These are phyloP conservation scores for Myotisia sp. DNA, from an alignment of 2,329 filamentous ascomycete species.

Conservation along the genomic window DNA sequence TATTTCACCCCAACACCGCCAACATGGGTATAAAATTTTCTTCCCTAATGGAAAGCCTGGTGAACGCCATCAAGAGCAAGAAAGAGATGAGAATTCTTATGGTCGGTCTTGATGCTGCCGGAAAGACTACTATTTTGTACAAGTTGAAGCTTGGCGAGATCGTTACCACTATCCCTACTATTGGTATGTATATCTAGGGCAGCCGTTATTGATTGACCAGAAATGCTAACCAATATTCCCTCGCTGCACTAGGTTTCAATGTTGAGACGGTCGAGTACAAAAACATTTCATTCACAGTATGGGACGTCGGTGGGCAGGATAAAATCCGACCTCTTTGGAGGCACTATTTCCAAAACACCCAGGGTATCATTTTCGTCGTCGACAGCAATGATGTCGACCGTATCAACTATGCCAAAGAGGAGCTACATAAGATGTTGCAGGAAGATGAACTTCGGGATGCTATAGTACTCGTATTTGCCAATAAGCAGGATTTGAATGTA, in stretches of 20 bases:
- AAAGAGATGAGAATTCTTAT: constrained; percentile 99
- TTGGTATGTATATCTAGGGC: constrained; percentile 63
- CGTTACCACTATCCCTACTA: constrained; percentile 97
- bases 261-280: constrained; percentile 99
- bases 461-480: constrained; percentile 92
- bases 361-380: constrained; percentile 99
- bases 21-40: constrained; percentile 98
- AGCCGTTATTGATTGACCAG: background rate
- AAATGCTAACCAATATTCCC: no score
- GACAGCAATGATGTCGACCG: constrained; percentile 98
- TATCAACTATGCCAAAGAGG: constrained; percentile 91
- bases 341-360: constrained; percentile 99
- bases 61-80: constrained; percentile 77
- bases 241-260: constrained; percentile 63
- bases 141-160: constrained; percentile 96
- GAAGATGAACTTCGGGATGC: constrained; percentile 98
- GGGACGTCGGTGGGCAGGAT: constrained; percentile 99
- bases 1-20: constrained; percentile 19
- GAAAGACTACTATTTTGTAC: constrained; percentile 99
- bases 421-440: constrained; percentile 96
- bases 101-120: constrained; percentile 97
- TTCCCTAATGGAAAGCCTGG: constrained; percentile 89
- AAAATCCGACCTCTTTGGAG: constrained; percentile 99
- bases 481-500: constrained; percentile 99
- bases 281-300: constrained; percentile 99